Base-by-base conservation (phyloP, 1,284 basidiomycete genomes). In the Agaricales sp. region DNA sequence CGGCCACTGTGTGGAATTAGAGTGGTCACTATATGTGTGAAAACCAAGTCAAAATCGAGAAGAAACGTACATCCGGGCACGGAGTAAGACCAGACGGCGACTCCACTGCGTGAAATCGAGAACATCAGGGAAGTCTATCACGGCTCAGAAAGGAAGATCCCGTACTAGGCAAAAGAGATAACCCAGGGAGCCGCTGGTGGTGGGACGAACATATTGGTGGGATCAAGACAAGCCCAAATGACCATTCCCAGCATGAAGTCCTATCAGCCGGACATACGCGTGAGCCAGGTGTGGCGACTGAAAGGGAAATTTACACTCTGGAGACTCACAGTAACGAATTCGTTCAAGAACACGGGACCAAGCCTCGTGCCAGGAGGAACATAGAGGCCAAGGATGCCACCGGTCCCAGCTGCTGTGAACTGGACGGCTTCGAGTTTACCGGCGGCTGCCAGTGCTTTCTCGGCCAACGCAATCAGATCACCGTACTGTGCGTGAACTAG, bases 401-500 rank as follows among this genome's bases (percentile, higher is more conserved):
- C 80, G 1, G 78, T 73, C 2, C 81, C 80, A n/a, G 63, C 63
- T 3, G 80, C 71, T 0, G 77, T 77, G 61, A 81, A 85, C 57
- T 75, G 67, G 12, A 70, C 52, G 0, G 62, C 57, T 13, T 71
- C 65, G 37, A 69, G 63, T 19, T 57, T 54, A 2, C 73, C 73
- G 3, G 68, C 69, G 6, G 66, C 61, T 1, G 55, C 55, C n/a
- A 85, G 61, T 1, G 63, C 64, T 0, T 51, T 61, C 52, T 77
- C 74, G 2, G 69, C 69, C 25, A 69, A 65, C 43, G 65, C 54
- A 35, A 86, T 67, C 26, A 77, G 53, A 30, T 71, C 67, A 52
- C 74, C 71, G 69, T 78, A 86, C 59, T 85, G 80, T 2, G 70
- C 68, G 58, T 85, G 83, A 38, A 80, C 59, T 23, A 82, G 52